Base-by-base conservation (phyloP, 2,329 filamentous ascomycete genomes). In the Alternaria metachromatica region DNA sequence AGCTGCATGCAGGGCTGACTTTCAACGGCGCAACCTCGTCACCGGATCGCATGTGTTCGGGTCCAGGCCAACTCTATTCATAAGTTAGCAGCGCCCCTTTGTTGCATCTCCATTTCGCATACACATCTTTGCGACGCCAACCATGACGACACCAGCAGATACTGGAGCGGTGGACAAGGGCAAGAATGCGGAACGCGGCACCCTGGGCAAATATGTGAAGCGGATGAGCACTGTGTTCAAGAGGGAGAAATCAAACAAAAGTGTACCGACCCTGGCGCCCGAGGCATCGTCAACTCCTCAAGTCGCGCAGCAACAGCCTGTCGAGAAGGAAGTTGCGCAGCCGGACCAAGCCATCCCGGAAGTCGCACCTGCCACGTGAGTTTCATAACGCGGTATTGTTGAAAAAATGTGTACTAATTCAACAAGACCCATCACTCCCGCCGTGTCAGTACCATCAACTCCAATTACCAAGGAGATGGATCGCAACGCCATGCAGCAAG, bases 171-270 rank as follows among this genome's bases (percentile, higher is more conserved):
- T 73, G 18, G 68, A 68, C 45, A 59, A 59, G 60, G 45, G 33
- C 48, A 72, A 76, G 44, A 70, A 71, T 33, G 67, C 53, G 20
- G 72, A 78, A 44, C 73, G 75, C 33, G 71, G 76, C 51, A 76
- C 73, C 60, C 58, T 80, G 70, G 77, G 77, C 10, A 80, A 78
- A 64, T 81, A 80, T 55, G 76, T 81, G 48, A 80, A 80, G 77
- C 70, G 78, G 55, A 79, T 81, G 73, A 76, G 76, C 69, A 79
- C 75, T 49, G 78, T 80, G 11, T 79, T 80, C 70, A 76, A 74
- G 74, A 70, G 73, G 55, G 76, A 77, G 18, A 76, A 73, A 58
- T 65, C 77, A 37, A 69, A 23, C 65, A 77, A 71, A 61, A 67
- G 41, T 50, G 28, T 28, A 30, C 33, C 62, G 30, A 28, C 58